Percentiles rank a stretch among this genome's conserved stretches.
These are phyloP conservation scores for Onygenales sp. DNA, from an alignment of 2,329 filamentous ascomycete genomes.

Conservation along the genomic window DNA sequence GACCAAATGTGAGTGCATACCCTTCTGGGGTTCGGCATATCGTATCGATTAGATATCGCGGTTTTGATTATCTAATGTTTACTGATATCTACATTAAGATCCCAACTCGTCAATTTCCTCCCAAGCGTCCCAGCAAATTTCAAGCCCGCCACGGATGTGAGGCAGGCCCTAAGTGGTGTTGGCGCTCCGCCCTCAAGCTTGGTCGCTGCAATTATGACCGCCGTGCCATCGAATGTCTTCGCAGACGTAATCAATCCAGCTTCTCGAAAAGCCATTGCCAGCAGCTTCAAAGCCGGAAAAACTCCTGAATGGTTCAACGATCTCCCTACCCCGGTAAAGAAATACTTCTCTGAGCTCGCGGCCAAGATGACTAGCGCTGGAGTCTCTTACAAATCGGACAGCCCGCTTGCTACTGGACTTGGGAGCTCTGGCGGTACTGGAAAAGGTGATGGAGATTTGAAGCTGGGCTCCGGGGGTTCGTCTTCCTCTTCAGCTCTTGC, in stretches of 20 bases:
- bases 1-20: background rate
- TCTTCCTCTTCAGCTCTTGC: background rate
- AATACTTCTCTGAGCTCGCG: slow-evolving; percentile 15
- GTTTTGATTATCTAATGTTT: background rate
- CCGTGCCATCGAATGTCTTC: slow-evolving; percentile 21
- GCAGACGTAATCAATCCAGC: slow-evolving; percentile 21
- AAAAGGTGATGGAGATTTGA: background rate
- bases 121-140: background rate
- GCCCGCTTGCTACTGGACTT: background rate
- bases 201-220: slow-evolving; percentile 22
- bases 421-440: background rate
- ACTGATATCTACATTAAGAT: background rate
- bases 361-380: background rate
- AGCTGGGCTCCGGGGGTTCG: background rate
- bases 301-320: slow-evolving; percentile 24
- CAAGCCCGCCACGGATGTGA: background rate
- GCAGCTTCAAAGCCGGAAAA: slow-evolving; percentile 21
- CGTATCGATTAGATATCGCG: no score
- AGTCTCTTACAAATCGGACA: background rate
- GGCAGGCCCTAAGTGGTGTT: background rate
- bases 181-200: slow-evolving; percentile 15
- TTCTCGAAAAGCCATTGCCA: slow-evolving; percentile 21
- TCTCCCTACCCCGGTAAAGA: slow-evolving; percentile 22
- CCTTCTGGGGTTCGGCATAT: no score
- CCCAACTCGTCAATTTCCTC: background rate